Evolutionary conservation across 345 rosid species (phyloP).

Genomic region (Garcia nutans): DNA sequence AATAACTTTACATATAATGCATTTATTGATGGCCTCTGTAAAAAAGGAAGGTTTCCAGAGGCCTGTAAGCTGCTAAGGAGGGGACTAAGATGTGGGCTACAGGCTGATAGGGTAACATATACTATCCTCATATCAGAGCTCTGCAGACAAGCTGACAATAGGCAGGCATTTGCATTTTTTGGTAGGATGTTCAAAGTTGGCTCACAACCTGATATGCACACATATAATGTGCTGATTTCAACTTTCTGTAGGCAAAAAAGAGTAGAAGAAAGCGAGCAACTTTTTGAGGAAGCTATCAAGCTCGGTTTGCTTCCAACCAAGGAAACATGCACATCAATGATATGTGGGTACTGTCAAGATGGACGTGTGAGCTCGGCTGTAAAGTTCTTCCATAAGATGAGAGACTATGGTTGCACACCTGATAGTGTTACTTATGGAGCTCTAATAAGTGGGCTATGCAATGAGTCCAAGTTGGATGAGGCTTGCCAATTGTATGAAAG

Average conservation of each 20-base stretch:
- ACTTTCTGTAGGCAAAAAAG: conserved; percentile 63
- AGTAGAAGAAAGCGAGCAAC: conserved; percentile 65
- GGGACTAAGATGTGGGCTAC: conserved; percentile 47
- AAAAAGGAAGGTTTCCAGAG: conserved; percentile 59
- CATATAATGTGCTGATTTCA: conserved; percentile 64
- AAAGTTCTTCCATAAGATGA: conserved; percentile 60
- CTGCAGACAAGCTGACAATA: conserved; percentile 50
- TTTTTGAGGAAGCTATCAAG: conserved; percentile 48
- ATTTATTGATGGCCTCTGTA: conserved; percentile 57
- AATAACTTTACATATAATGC: conserved; percentile 66
- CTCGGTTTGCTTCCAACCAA: conserved; percentile 70
- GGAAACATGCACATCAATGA: conserved; percentile 86
- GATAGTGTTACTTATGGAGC: conserved; percentile 81
- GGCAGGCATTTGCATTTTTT: conserved; percentile 52
- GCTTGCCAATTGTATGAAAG: conserved; percentile 63
- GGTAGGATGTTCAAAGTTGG: conserved; percentile 68
- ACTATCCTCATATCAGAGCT: conserved; percentile 78
- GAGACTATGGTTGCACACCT: conserved; percentile 52
- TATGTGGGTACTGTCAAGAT: conserved; percentile 65
- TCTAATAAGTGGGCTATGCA: conserved; percentile 81
- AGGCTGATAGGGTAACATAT: conserved; percentile 74
- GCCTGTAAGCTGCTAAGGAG: conserved; percentile 58
- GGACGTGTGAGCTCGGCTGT: conserved; percentile 49
- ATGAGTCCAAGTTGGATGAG: conserved; percentile 66
- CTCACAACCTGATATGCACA: conserved; percentile 56